Evolutionary conservation across 768 basidiomycete genomes (phyloP), one percentile per base, ranked within the genome.

Genomic region (Suillus decipiens): DNA sequence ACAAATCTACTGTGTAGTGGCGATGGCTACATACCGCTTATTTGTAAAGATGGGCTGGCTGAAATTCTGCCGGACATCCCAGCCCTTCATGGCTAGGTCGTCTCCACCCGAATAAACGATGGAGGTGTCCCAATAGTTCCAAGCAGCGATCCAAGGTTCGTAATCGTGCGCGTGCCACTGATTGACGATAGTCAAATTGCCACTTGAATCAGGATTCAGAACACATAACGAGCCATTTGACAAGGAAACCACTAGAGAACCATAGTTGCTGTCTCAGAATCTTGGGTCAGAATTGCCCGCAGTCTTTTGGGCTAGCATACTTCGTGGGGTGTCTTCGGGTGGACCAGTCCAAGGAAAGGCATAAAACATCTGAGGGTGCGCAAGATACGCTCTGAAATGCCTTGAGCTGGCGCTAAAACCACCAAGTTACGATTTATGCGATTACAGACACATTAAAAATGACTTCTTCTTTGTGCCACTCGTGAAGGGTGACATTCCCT

Each of bases 291-390:
- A n/a, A 58, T 37, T 15, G 41, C 28, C 11, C 22, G 39, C 12
- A 31, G 47, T 48, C 17, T 8, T 10, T 61, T 51, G 59, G 47
- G 24, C 14, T 31, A 28, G 63, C 82, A 28, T 75, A 89, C 89
- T 65, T 75, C 61, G 76, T 76, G n/a, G 78, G 75, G 33, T 65
- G 73, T 37, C 84, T 81, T 19, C 92, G 84, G 68, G 90, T 90
- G 0, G 92, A 90, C 94, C 95, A 99, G 74, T 98, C 97, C 33
- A 99, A 77, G 10, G 95, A 98, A 19, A 99, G 85, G 69, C 93
- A 96, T 1, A 99, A 78, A 0, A 82, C 81, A 33, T 88, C 83
- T 0, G 83, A 72, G 0, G 86, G 67, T 33, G 77, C 81, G 62
- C 86, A 86, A 34, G 75, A 72, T 31, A 90, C 74, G 15, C 76